phyloP scores from a whole-genome alignment of 176 grass and related monocot genomes.

The Eragrostis nindensis region DNA sequence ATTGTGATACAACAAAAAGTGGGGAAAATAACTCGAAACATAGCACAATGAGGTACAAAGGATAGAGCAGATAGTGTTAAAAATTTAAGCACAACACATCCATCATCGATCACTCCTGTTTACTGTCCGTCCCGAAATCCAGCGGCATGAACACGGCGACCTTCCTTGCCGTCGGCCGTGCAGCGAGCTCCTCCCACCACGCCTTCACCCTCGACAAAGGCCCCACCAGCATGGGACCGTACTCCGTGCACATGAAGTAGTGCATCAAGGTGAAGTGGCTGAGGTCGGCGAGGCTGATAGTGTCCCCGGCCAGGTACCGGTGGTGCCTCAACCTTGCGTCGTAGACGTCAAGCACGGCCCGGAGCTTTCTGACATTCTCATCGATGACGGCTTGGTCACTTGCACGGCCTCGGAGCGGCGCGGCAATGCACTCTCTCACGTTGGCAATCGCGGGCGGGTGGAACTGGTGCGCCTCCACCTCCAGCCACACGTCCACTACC shows the following conservation, averaged over 20 bases:
- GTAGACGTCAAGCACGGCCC: slow-evolving; percentile 42
- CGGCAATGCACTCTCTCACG: slow-evolving; percentile 20
- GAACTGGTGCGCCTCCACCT: slow-evolving; percentile 35
- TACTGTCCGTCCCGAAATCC: not conserved
- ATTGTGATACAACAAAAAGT: too few relatives aligned
- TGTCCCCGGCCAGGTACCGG: slow-evolving; percentile 49
- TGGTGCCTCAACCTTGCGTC: slow-evolving; percentile 26
- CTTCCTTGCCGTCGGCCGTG: slow-evolving; percentile 19
- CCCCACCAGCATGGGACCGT: slow-evolving; percentile 15
- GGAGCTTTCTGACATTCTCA: slow-evolving; percentile 32
- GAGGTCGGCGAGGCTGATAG: slow-evolving; percentile 50
- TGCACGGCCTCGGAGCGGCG: slow-evolving; percentile 24
- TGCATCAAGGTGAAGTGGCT: slow-evolving; percentile 44
- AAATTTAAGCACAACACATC: too few relatives aligned
- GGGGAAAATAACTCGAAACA: too few relatives aligned
- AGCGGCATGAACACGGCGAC: slow-evolving; percentile 5
- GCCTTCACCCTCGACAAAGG: slow-evolving; percentile 30
- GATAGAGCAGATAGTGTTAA: too few relatives aligned
- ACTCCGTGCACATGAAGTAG: slow-evolving; percentile 48
- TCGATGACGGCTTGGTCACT: slow-evolving; percentile 40
- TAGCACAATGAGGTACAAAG: too few relatives aligned
- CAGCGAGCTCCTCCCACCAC: slow-evolving; percentile 51
- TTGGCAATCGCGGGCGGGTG: not conserved
- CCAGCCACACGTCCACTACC: slow-evolving; percentile 35
- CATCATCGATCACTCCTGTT: not conserved